Conservation (phyloP, 495 filamentous ascomycete species). For the Penicillium desertorum region DNA sequence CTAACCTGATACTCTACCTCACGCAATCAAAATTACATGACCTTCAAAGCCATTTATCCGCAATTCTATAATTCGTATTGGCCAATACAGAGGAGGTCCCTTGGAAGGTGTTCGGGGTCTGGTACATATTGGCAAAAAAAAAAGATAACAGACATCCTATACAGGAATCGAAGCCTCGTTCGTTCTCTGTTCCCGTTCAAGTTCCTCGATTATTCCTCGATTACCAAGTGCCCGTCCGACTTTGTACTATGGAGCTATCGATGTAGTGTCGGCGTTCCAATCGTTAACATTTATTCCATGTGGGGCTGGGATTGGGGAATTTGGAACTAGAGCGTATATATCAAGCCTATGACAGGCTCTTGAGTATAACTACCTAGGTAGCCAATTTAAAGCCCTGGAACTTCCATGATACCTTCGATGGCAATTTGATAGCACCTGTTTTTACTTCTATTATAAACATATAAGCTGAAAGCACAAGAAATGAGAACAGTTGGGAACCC, state of each 20-base stretch:
- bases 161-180: background rate
- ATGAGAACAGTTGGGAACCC: background rate
- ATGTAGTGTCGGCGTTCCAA: background rate
- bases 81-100: background rate
- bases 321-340: background rate
- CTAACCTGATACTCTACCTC: constrained; percentile 40
- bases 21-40: constrained; percentile 48
- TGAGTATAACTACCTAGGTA: background rate
- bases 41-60: constrained; percentile 26
- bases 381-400: background rate
- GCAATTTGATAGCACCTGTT: background rate
- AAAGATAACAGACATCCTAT: background rate
- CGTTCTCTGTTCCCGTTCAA: background rate
- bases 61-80: constrained; percentile 2
- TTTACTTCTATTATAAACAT: background rate
- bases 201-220: background rate
- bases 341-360: background rate
- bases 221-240: background rate
- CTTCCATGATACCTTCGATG: background rate
- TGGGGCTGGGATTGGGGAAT: background rate
- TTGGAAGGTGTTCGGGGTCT: background rate
- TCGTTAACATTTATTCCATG: background rate
- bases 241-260: background rate
- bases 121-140: background rate
- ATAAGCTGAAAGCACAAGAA: background rate